Evolutionary conservation across 1,284 basidiomycete genomes (phyloP).

Genomic region (Tylopilus sp.): DNA sequence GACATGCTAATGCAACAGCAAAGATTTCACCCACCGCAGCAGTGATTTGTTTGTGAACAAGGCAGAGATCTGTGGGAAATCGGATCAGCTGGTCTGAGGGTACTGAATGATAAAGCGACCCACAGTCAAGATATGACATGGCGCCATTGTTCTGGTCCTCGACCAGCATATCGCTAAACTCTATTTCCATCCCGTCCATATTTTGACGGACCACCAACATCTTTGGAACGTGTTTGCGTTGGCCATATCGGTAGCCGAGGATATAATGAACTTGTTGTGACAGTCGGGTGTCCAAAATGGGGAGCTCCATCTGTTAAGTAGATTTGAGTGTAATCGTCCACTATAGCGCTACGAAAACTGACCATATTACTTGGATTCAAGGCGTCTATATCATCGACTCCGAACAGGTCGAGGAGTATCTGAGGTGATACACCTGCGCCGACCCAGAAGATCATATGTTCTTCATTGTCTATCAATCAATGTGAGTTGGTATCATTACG

Average conservation of each 20-base stretch:
- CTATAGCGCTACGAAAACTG: slow-evolving; percentile 6
- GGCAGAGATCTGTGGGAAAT: slow-evolving; percentile 44
- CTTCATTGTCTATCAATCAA: slow-evolving; percentile 79
- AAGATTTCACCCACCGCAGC: slow-evolving; percentile 47
- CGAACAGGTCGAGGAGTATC: slow-evolving; percentile 83
- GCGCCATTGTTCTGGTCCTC: slow-evolving; percentile 98
- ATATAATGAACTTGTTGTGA: slow-evolving; percentile 87
- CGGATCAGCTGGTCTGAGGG: slow-evolving; percentile 36
- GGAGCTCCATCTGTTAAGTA: slow-evolving; percentile 60
- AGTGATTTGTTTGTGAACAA: slow-evolving; percentile 58
- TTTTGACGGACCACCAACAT: slow-evolving; percentile 88
- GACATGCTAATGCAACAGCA: not conserved
- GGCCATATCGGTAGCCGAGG: slow-evolving; percentile 62
- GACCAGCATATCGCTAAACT: slow-evolving; percentile 94
- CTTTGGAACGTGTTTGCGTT: slow-evolving; percentile 62
- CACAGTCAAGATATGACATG: slow-evolving; percentile 85
- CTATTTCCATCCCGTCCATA: slow-evolving; percentile 90
- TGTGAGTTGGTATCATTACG: slow-evolving; percentile 17
- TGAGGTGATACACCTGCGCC: slow-evolving; percentile 81
- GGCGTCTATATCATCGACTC: slow-evolving; percentile 71
- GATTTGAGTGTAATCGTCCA: slow-evolving; percentile 5
- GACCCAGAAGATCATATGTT: slow-evolving; percentile 88
- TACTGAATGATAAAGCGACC: slow-evolving; percentile 31
- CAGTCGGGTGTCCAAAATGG: slow-evolving; percentile 70
- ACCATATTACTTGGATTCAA: slow-evolving; percentile 77